These are phyloP conservation scores for Ustanciosporium gigantosporum DNA, from an alignment of 1,284 basidiomycete species.

Conservation along the genomic window DNA sequence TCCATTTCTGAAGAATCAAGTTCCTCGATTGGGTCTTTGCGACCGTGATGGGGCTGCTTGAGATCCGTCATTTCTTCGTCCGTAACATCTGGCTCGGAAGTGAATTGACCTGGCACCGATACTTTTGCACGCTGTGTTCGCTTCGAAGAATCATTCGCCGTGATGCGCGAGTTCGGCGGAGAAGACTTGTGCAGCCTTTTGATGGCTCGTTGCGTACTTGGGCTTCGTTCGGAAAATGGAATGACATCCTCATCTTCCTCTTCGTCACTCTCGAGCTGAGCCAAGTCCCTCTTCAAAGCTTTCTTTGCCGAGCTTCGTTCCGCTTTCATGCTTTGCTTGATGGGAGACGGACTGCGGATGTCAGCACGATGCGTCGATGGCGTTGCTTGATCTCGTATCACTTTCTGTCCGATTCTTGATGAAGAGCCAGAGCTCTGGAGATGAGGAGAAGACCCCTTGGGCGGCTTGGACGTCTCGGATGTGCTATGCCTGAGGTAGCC, in stretches of 20 bases:
- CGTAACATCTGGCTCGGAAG: constrained; percentile 6
- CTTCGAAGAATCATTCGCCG: not conserved
- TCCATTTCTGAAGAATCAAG: not conserved
- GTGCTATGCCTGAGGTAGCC: constrained; percentile 18
- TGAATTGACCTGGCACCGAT: not conserved
- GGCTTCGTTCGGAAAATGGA: not conserved
- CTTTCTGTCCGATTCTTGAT: not conserved
- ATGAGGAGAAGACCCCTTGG: not conserved
- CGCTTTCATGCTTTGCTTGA: constrained; percentile 1
- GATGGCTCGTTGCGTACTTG: constrained; percentile 2
- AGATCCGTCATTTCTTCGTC: not conserved
- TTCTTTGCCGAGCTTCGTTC: constrained; percentile 3
- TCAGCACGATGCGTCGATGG: constrained; percentile 2
- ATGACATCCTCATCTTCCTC: not conserved
- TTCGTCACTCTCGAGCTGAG: not conserved
- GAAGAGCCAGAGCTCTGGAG: not conserved
- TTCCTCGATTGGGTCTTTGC: no score
- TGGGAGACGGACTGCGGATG: constrained; percentile 1
- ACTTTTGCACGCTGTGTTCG: not conserved
- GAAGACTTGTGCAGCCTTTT: constrained; percentile 11
- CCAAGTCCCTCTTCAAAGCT: constrained; percentile 2
- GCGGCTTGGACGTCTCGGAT: not conserved
- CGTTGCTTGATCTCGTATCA: no score
- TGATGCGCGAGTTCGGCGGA: not conserved
- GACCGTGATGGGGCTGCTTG: not conserved